These are phyloP conservation scores for Parascedosporium putredinis DNA, from an alignment of 2,329 filamentous ascomycete genomes.

Conservation along the genomic window DNA sequence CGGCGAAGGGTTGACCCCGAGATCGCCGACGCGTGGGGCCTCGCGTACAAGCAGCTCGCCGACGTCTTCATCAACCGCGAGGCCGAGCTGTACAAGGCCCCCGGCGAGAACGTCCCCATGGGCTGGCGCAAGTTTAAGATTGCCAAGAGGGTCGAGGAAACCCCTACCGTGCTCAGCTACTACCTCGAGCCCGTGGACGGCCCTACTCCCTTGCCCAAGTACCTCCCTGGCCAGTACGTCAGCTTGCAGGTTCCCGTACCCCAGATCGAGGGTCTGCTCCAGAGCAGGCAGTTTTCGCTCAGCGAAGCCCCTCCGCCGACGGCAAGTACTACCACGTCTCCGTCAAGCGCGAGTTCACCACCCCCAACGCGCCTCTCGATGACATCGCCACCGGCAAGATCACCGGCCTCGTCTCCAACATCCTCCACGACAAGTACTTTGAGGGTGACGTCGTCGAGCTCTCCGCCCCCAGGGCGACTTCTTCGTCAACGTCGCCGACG, in stretches of 20 bases:
- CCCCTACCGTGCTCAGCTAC: constrained; percentile 53
- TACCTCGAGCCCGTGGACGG: constrained; percentile 56
- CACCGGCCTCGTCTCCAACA: constrained; percentile 41
- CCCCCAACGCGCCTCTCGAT: constrained; percentile 17
- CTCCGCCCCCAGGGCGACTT: constrained; percentile 51
- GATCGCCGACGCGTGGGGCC: constrained; percentile 59
- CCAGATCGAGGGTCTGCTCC: constrained; percentile 45
- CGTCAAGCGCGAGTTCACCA: constrained; percentile 54
- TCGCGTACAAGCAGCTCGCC: constrained; percentile 62
- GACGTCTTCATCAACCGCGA: constrained; percentile 60
- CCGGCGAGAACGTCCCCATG: constrained; percentile 26
- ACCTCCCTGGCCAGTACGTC: constrained; percentile 64
- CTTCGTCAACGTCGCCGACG: constrained; percentile 40
- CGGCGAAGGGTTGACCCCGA: constrained; percentile 55
- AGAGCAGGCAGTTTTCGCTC: constrained; percentile 67
- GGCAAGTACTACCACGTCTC: constrained; percentile 53
- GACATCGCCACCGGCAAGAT: constrained; percentile 24
- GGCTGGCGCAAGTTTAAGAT: constrained; percentile 46
- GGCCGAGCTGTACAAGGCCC: constrained; percentile 44
- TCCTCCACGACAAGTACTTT: constrained; percentile 35
- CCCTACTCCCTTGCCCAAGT: constrained; percentile 43
- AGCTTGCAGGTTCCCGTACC: constrained; percentile 54
- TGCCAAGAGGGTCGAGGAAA: constrained; percentile 49
- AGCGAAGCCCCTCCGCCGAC: constrained; percentile 42
- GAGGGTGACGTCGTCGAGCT: constrained; percentile 44